Evolutionary conservation across 164 flowering plant species (phyloP), one percentile per base, ranked within the genome.

Genomic region (Magnolia sinica): DNA sequence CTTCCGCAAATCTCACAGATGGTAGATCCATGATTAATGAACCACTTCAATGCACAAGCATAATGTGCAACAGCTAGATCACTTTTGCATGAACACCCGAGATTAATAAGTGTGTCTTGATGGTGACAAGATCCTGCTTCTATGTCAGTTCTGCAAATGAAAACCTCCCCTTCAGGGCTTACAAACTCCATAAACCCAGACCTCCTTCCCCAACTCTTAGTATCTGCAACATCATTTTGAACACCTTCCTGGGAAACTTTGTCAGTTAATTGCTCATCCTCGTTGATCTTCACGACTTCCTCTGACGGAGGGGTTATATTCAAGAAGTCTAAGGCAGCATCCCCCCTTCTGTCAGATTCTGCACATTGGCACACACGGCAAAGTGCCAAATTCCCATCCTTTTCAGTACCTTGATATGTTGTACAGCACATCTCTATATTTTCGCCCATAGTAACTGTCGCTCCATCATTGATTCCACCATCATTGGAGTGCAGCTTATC

Each of bases 11-110:
- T 92, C 85, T 95, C 98, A 82, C 98, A 95, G 49, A 89, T 81
- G 69, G 95, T 92, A n/a, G 97, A 93, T 74, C 98, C 97, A 85
- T 92, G 95, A 79, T 83, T 95, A 59, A 95, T 77, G 84, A 95
- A 95, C 98, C 98, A 95, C 80, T 93, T 95, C 72, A 95, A 86
- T 1, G 97, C 98, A 81, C 98, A 95, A 50, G 96, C 92, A 87
- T 95, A 95, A 79, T 95, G 98, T 24, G 90, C 97, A 37, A 92
- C 83, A 31, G 97, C 87, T 81, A 95, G 91, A 81, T 95, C 98
- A 78, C 79, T 92, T 80, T 93, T 95, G 84, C 98, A 95, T 74
- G 92, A 86, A 83, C 98, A 95, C 37, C 98, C 98, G 77, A 95
- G 96, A 79, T 84, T 89, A 37, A 93, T 81, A 31, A 95, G 84